Evolutionary conservation across 257 asterid genomes (phyloP), one percentile per base, ranked within the genome.

Genomic region (Paulownia fortunei): DNA sequence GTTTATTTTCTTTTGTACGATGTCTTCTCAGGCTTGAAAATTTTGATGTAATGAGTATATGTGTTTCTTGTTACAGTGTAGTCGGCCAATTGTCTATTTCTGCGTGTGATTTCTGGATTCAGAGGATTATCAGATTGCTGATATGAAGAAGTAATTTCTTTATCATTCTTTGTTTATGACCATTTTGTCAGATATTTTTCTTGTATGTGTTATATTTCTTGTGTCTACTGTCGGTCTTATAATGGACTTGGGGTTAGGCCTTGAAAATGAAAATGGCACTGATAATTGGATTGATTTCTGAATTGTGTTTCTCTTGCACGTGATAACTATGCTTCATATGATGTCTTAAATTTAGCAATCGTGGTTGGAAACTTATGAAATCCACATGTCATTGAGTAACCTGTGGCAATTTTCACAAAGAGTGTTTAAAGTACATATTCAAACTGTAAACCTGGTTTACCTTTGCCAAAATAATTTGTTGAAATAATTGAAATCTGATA

Each of bases 61-160:
- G n/a, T 76, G 66, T 15, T 52, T 76, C 34, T 74, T 80, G 68
- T 81, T 47, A 58, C 85, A 81, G 85, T 36, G 73, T 74, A 32
- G 41, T 41, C 58, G 3, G 39, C 66, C 23, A 0, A 60, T 37
- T n/a, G 39, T 46, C 18, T 21, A 34, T 16, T 51, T 72, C 51
- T 10, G 69, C 34, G 18, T 0, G 66, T 65, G 56, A 42, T 73
- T 64, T 60, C 18, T 76, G 69, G 75, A 52, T 51, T 51, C 79
- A 18, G 44, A 72, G 69, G 44, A 63, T 70, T 49, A 30, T 78
- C 72, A 34, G 72, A 46, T 70, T 61, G 77, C 66, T 58, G 77
- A 46, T 44, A 78, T 62, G 72, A 75, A 78, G 65, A 69, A 78
- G 77, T 78, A 59, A 56, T 34, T 46, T 69, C 66, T 12, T 46